phyloP scores from a whole-genome alignment of 2,329 filamentous ascomycete genomes.

The Xylariaceae sp. region DNA sequence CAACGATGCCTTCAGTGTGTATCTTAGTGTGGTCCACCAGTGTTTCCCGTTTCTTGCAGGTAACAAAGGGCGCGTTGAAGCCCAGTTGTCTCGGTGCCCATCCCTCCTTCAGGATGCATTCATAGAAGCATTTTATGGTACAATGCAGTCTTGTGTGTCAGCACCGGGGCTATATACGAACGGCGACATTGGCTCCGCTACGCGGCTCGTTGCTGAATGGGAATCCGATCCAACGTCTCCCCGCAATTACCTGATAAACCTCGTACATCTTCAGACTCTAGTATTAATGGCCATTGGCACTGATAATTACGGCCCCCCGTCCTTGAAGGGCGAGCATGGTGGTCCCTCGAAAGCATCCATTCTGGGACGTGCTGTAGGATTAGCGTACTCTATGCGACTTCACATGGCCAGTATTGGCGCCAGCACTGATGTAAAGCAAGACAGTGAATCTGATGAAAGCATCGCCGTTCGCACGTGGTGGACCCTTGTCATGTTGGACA shows the following conservation, averaged over 20 bases:
- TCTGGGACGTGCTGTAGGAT: slow-evolving; percentile 69
- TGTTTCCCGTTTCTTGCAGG: slow-evolving; percentile 70
- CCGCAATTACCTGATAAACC: slow-evolving; percentile 50
- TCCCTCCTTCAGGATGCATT: slow-evolving; percentile 68
- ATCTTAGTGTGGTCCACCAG: slow-evolving; percentile 69
- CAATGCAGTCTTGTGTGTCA: slow-evolving; percentile 60
- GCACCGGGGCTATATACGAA: slow-evolving; percentile 46
- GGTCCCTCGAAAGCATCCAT: slow-evolving; percentile 61
- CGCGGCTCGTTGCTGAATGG: slow-evolving; percentile 58
- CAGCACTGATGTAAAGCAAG: slow-evolving; percentile 55
- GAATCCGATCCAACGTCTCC: slow-evolving; percentile 51
- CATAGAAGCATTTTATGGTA: slow-evolving; percentile 64
- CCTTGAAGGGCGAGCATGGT: slow-evolving; percentile 49
- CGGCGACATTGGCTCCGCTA: slow-evolving; percentile 53
- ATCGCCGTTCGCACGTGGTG: slow-evolving; percentile 73
- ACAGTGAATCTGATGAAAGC: slow-evolving; percentile 59
- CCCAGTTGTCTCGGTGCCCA: slow-evolving; percentile 63
- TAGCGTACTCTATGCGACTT: slow-evolving; percentile 70
- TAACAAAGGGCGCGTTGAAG: slow-evolving; percentile 61
- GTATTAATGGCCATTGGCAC: slow-evolving; percentile 71
- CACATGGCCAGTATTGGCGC: slow-evolving; percentile 52
- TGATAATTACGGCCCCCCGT: slow-evolving; percentile 59
- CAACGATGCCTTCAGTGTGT: slow-evolving; percentile 57
- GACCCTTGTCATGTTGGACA: slow-evolving; percentile 73
- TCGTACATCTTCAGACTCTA: slow-evolving; percentile 71